Conservation (phyloP, 768 basidiomycete species). For the Termitomyces sp. region DNA sequence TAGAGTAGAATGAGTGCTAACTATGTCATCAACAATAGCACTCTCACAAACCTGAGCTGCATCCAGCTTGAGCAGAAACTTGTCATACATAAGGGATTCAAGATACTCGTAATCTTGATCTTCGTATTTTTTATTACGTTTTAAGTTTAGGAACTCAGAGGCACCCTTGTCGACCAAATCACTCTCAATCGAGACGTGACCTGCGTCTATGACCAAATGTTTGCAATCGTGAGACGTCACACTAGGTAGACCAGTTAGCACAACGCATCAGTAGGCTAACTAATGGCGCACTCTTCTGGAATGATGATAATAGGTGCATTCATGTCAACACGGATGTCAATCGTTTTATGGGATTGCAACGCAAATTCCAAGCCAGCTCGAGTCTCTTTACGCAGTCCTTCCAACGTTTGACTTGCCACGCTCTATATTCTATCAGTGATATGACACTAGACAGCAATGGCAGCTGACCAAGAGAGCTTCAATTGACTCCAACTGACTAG, state of each 20-base stretch:
- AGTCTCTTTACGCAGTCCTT: slow-evolving; percentile 91
- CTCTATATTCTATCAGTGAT: slow-evolving; percentile 40
- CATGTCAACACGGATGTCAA: slow-evolving; percentile 95
- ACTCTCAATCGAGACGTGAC: slow-evolving; percentile 92
- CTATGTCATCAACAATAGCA: slow-evolving; percentile 6
- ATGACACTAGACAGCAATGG: not conserved
- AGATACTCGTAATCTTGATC: slow-evolving; percentile 84
- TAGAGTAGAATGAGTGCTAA: slow-evolving; percentile 40
- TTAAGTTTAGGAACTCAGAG: slow-evolving; percentile 71
- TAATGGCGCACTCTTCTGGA: slow-evolving; percentile 73
- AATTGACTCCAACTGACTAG: slow-evolving; percentile 92
- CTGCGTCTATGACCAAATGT: slow-evolving; percentile 91
- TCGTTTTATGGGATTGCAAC: slow-evolving; percentile 87
- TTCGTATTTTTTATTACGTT: slow-evolving; percentile 77
- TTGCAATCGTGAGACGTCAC: slow-evolving; percentile 73
- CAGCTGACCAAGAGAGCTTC: slow-evolving; percentile 77
- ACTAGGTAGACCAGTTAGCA: slow-evolving; percentile 31
- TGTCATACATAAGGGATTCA: slow-evolving; percentile 95
- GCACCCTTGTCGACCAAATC: slow-evolving; percentile 82
- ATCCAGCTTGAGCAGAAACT: slow-evolving; percentile 72
- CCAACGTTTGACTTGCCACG: slow-evolving; percentile 89
- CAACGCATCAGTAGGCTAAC: not conserved
- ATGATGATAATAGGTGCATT: slow-evolving; percentile 96
- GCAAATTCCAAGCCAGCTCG: slow-evolving; percentile 92
- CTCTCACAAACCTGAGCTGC: slow-evolving; percentile 72